phyloP scores from a whole-genome alignment of 108 stramenopile species.

The Cyclotella baltica region DNA sequence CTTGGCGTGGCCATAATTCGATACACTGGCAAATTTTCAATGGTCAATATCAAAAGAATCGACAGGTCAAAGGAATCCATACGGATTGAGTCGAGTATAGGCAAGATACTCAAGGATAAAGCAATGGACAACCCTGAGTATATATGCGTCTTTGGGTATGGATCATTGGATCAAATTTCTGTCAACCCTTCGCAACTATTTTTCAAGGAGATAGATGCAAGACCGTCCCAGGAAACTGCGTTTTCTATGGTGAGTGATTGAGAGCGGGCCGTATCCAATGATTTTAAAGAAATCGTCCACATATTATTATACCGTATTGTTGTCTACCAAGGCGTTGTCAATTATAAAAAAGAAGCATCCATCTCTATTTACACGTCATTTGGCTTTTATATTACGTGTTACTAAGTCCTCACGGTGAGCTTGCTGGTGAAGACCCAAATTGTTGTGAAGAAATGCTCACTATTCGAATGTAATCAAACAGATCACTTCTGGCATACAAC shows the following conservation, averaged over 20 bases:
- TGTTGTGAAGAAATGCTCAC: background rate
- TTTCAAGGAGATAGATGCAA: slow-evolving; percentile 33
- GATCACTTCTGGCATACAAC: slow-evolving; percentile 37
- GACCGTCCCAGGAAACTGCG: slow-evolving; percentile 21
- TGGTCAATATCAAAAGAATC: slow-evolving; percentile 27
- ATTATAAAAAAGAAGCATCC: slow-evolving; percentile 29
- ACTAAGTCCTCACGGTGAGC: slow-evolving; percentile 26
- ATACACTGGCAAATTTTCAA: slow-evolving; percentile 13
- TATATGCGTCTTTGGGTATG: slow-evolving; percentile 59
- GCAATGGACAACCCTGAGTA: slow-evolving; percentile 76
- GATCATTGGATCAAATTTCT: slow-evolving; percentile 26
- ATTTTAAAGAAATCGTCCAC: background rate
- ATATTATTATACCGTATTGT: background rate
- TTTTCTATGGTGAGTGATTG: slow-evolving; percentile 32
- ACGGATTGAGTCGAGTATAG: slow-evolving; percentile 14
- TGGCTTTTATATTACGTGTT: slow-evolving; percentile 44
- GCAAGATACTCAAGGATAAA: slow-evolving; percentile 54
- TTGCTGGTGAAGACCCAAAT: background rate
- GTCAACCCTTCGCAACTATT: slow-evolving; percentile 32
- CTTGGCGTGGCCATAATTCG: slow-evolving; percentile 38
- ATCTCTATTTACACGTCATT: slow-evolving; percentile 32
- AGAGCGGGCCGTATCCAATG: no score
- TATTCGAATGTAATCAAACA: background rate
- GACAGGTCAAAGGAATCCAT: slow-evolving; percentile 10
- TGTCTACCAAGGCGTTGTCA: slow-evolving; percentile 8